These are phyloP conservation scores for Castanopsis chinensis DNA, from an alignment of 306 rosid genomes.

Conservation along the genomic window DNA sequence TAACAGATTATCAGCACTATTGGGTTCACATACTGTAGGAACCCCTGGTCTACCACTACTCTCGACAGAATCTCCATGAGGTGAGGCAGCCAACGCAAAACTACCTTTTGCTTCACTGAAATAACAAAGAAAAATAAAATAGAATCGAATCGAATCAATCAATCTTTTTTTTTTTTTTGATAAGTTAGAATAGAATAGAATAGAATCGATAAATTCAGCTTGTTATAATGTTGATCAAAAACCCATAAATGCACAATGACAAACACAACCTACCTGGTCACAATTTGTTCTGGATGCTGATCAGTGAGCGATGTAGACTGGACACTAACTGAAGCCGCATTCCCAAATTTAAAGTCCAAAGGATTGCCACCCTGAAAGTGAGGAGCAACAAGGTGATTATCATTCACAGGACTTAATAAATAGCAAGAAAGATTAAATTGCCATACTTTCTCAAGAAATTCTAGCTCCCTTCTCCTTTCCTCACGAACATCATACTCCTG, in stretches of 20 bases:
- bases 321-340: constrained; percentile 87
- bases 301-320: constrained; percentile 95
- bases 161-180: background rate
- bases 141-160: background rate
- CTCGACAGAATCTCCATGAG: constrained; percentile 97
- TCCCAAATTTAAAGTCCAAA: constrained; percentile 83
- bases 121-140: constrained; percentile 18
- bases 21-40: constrained; percentile 78
- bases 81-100: constrained; percentile 95
- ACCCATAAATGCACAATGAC: constrained; percentile 12
- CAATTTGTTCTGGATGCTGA: constrained; percentile 89
- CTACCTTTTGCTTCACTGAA: constrained; percentile 97
- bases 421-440: constrained; percentile 24
- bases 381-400: constrained; percentile 21
- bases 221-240: constrained; percentile 16
- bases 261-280: constrained; percentile 63
- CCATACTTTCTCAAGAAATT: constrained; percentile 95
- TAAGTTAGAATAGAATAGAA: constrained; percentile 12
- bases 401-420: constrained; percentile 17
- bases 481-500: constrained; percentile 89
- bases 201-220: constrained; percentile 1
- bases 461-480: constrained; percentile 93
- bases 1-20: constrained; percentile 91
- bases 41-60: constrained; percentile 93
- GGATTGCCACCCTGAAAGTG: constrained; percentile 94